Conservation (phyloP, 148 eudicot genomes). For the Tetragonia tetragonoides region DNA sequence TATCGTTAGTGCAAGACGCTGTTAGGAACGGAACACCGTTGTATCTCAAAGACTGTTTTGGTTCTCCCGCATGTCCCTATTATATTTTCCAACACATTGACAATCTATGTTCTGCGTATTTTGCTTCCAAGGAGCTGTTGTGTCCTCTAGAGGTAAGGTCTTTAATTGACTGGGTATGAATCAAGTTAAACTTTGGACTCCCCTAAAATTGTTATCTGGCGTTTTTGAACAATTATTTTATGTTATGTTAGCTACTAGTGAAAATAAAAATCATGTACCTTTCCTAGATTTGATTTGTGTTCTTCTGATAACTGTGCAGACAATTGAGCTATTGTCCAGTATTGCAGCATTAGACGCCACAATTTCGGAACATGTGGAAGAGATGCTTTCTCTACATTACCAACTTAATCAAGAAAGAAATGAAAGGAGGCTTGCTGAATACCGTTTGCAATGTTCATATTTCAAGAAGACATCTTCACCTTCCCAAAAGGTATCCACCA, state of each 20-base stretch:
- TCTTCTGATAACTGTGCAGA: conserved; percentile 27
- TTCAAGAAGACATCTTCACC: conserved; percentile 27
- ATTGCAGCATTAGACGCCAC: conserved; percentile 30
- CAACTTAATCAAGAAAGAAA: conserved; percentile 40
- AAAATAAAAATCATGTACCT: neutral
- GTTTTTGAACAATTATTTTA: conserved; percentile 1
- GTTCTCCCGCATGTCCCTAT: too few relatives aligned
- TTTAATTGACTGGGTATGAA: neutral
- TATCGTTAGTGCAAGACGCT: too few relatives aligned
- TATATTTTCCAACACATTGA: too few relatives aligned
- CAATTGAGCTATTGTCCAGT: conserved; percentile 31
- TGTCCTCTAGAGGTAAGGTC: neutral
- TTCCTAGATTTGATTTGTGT: conserved; percentile 12
- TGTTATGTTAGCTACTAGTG: neutral
- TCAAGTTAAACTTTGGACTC: neutral
- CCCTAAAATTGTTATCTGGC: neutral
- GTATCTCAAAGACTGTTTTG: conserved; percentile 13
- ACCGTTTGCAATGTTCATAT: conserved; percentile 28
- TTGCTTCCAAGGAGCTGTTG: neutral
- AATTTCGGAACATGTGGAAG: conserved; percentile 32
- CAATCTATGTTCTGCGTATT: neutral
- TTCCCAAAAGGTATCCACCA: conserved; percentile 24
- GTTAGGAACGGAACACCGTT: too few relatives aligned
- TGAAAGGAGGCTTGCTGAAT: conserved; percentile 35
- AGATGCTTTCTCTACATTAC: conserved; percentile 33